phyloP scores from a whole-genome alignment of 768 basidiomycete genomes.

The Naganishia kalamii region DNA sequence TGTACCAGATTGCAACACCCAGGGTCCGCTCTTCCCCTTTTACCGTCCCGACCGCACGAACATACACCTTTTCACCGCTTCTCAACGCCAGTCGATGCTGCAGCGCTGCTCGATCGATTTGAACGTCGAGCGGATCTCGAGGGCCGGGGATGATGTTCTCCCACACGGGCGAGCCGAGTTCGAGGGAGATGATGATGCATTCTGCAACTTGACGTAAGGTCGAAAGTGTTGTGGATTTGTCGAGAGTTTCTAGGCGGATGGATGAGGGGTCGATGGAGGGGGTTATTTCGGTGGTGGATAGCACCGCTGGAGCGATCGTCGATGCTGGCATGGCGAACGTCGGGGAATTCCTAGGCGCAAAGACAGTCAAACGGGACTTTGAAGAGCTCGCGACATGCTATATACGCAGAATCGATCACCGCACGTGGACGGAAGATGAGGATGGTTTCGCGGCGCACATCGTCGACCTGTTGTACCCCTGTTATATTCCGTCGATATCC shows the following conservation, averaged over 20 bases:
- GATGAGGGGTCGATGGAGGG: not conserved
- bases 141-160: not conserved
- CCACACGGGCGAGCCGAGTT: conserved; percentile 9
- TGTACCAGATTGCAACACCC: conserved; percentile 2
- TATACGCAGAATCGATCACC: no score
- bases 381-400: no score
- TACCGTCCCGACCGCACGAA: not conserved
- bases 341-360: no score
- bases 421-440: no score
- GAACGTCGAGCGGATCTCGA: conserved; percentile 1
- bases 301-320: not conserved
- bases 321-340: not conserved
- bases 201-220: not conserved
- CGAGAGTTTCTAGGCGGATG: not conserved
- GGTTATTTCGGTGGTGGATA: not conserved
- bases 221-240: not conserved
- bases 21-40: not conserved
- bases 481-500: no score
- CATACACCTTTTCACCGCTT: not conserved
- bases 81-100: not conserved
- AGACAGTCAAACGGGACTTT: no score
- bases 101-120: not conserved
- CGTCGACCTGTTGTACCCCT: no score
- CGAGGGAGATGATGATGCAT: conserved; percentile 2
- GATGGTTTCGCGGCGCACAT: no score